A percentile compares a stretch with the other conserved stretches of the same genome.
Conservation (phyloP, 2,329 filamentous ascomycete species). For the Colletotrichum echinochloae region DNA sequence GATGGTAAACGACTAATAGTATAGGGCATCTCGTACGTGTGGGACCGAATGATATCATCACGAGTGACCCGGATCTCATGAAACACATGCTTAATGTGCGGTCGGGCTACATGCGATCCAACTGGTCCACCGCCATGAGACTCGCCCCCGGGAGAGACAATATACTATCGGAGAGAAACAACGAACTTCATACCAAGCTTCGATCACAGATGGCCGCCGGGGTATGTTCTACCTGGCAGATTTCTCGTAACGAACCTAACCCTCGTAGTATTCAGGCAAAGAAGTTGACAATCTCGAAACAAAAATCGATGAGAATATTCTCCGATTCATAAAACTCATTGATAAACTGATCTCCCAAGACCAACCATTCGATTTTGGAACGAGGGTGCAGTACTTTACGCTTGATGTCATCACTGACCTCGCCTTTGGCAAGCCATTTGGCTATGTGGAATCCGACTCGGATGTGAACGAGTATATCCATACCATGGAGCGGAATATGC, state of each 20-base stretch:
- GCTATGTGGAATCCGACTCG: constrained; percentile 58
- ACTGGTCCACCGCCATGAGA: constrained; percentile 62
- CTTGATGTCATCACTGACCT: constrained; percentile 66
- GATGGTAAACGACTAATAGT: no score
- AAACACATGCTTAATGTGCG: constrained; percentile 53
- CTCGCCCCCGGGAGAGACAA: constrained; percentile 66
- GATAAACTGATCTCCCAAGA: constrained; percentile 54
- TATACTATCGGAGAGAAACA: constrained; percentile 63
- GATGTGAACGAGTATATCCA: constrained; percentile 62
- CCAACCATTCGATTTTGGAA: constrained; percentile 60
- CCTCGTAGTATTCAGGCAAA: constrained; percentile 59
- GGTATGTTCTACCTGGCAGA: constrained; percentile 47
- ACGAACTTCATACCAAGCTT: constrained; percentile 55
- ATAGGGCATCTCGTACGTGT: constrained; percentile 53
- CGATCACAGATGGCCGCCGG: constrained; percentile 63
- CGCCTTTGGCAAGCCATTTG: constrained; percentile 62
- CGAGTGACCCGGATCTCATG: constrained; percentile 54
- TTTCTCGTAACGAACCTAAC: background rate
- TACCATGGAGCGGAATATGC: constrained; percentile 57
- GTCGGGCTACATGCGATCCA: constrained; percentile 51
- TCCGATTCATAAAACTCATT: constrained; percentile 58
- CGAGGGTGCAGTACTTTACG: constrained; percentile 63
- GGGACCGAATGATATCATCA: constrained; percentile 57
- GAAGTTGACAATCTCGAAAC: constrained; percentile 63
- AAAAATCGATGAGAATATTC: constrained; percentile 61